Percentiles rank a stretch among this genome's conserved stretches.
Evolutionary conservation across 371 early-diverging fungal genomes (phyloP).

Genomic region (Caulochytrium protostelioides): DNA sequence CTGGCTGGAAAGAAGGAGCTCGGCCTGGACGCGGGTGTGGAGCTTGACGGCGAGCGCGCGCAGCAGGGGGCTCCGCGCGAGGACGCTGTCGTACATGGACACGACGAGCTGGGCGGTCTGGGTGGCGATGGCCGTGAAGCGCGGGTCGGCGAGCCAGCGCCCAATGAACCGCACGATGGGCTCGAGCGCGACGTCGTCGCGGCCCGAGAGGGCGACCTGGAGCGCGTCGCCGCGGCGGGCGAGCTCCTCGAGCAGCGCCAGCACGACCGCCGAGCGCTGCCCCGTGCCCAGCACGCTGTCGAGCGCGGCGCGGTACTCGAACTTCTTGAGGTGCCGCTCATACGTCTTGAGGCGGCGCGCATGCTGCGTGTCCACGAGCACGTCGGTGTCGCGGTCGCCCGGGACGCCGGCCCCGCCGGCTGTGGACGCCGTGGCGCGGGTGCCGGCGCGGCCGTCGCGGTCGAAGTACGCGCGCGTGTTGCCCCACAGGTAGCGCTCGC

Average conservation of each 20-base stretch:
- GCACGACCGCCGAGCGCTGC: slow-evolving; percentile 27
- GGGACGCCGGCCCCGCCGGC: too few species aligned
- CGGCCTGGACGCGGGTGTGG: too few species aligned
- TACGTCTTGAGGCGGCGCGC: slow-evolving; percentile 46
- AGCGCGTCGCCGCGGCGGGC: slow-evolving; percentile 56
- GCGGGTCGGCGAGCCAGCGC: slow-evolving; percentile 50
- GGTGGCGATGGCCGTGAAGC: too few species aligned
- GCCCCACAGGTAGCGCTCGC: slow-evolving; percentile 18
- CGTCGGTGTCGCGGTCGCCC: too few species aligned
- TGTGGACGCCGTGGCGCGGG: background rate
- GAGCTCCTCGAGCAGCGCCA: slow-evolving; percentile 65
- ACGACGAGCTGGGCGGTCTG: too few species aligned
- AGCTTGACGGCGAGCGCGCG: too few species aligned
- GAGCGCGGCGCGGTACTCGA: slow-evolving; percentile 69
- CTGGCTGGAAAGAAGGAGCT: too few species aligned
- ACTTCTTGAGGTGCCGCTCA: slow-evolving; percentile 52
- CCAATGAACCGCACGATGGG: slow-evolving; percentile 57
- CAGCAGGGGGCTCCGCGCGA: too few species aligned
- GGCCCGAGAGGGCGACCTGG: slow-evolving; percentile 49
- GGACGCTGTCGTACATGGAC: too few species aligned
- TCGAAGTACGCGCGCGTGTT: slow-evolving; percentile 48
- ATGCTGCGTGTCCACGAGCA: too few species aligned
- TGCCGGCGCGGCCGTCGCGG: too few species aligned
- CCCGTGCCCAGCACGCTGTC: slow-evolving; percentile 31
- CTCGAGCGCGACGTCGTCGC: slow-evolving; percentile 64